These are phyloP conservation scores for Aureobasidium namibiae DNA, from an alignment of 2,329 filamentous ascomycete species.

Conservation along the genomic window DNA sequence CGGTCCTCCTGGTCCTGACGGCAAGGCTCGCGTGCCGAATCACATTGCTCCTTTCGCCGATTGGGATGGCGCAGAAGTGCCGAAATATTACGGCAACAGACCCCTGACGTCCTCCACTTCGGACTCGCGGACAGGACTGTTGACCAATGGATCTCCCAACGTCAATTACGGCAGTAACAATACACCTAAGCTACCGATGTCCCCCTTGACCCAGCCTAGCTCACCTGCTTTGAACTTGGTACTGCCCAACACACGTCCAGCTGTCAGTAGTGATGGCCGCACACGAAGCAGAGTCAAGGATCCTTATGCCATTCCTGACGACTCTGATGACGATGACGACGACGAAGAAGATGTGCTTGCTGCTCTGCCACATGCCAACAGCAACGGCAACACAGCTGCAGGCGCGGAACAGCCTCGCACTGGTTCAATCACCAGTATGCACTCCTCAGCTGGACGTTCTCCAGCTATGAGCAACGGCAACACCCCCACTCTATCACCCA, in stretches of 20 bases:
- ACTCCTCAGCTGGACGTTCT: slow-evolving; percentile 3
- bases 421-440: background rate
- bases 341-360: slow-evolving; percentile 25
- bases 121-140: slow-evolving; percentile 67
- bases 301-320: slow-evolving; percentile 80
- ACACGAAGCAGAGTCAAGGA: slow-evolving; percentile 75
- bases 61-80: background rate
- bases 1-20: slow-evolving; percentile 55
- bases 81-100: background rate
- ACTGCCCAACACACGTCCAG: background rate
- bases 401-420: background rate
- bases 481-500: background rate
- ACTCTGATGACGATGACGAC: slow-evolving; percentile 43
- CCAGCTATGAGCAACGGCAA: background rate
- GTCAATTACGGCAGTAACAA: background rate
- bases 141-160: slow-evolving; percentile 25
- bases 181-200: background rate
- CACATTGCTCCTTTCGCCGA: slow-evolving; percentile 12
- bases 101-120: slow-evolving; percentile 27
- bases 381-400: slow-evolving; percentile 18
- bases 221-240: background rate
- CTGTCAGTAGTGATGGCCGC: slow-evolving; percentile 41
- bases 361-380: slow-evolving; percentile 33
- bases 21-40: slow-evolving; percentile 17
- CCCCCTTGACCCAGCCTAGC: background rate